A percentile compares a stretch with the other conserved stretches of the same genome.
These are phyloP conservation scores for Boletus speciosus DNA, from an alignment of 768 basidiomycete species.

Conservation along the genomic window DNA sequence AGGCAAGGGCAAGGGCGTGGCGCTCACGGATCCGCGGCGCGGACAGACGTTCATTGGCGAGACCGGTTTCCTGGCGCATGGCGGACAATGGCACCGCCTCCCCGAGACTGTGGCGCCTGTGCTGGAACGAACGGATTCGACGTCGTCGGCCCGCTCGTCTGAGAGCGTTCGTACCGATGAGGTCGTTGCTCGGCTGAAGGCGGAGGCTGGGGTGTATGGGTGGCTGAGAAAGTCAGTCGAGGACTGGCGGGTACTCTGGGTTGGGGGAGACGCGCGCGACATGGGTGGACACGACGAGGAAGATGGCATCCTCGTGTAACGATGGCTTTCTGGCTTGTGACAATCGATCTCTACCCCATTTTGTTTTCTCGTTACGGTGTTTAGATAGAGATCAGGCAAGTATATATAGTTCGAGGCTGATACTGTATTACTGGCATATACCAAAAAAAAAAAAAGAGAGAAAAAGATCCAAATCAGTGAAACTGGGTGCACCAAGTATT, in stretches of 20 bases:
- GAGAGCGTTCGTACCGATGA: constrained; percentile 55
- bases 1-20: constrained; percentile 42
- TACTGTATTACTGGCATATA: constrained; percentile 18
- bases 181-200: constrained; percentile 41
- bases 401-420: constrained; percentile 19
- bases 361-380: background rate
- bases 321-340: background rate
- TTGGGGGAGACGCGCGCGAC: constrained; percentile 53
- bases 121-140: constrained; percentile 44
- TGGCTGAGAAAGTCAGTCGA: constrained; percentile 71
- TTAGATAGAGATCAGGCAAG: constrained; percentile 6
- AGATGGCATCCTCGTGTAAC: constrained; percentile 29
- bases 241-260: constrained; percentile 83
- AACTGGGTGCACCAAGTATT: constrained; percentile 22
- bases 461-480: constrained; percentile 19
- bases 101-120: constrained; percentile 24
- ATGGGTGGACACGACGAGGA: constrained; percentile 26
- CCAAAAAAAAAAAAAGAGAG: constrained; percentile 4
- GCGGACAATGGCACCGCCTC: constrained; percentile 47
- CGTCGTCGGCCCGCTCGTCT: constrained; percentile 43
- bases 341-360: background rate
- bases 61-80: constrained; percentile 42
- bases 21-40: constrained; percentile 42
- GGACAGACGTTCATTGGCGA: constrained; percentile 66
- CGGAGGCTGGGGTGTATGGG: constrained; percentile 68